Percentiles rank a stretch among this genome's conserved stretches.
These are phyloP conservation scores for Nicotiana obtusifolia DNA, from an alignment of 257 asterid genomes.

Conservation along the genomic window DNA sequence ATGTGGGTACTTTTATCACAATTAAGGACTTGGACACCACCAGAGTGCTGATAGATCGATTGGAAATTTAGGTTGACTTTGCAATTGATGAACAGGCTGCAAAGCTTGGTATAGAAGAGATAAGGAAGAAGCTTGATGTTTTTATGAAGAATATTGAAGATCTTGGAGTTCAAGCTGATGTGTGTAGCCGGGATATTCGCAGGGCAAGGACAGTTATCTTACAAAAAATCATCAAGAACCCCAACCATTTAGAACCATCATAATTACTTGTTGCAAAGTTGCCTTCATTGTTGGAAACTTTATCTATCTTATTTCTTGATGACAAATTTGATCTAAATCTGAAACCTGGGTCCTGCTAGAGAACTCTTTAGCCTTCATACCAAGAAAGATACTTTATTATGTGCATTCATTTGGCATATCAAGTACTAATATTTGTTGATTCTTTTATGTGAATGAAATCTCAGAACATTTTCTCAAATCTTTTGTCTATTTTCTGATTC, in stretches of 20 bases:
- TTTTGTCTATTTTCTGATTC: too few relatives aligned
- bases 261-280: too few relatives aligned
- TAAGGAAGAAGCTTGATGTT: constrained; percentile 57
- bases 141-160: constrained; percentile 78
- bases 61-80: constrained; percentile 70
- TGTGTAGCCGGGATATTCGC: constrained; percentile 81
- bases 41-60: constrained; percentile 48
- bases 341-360: too few relatives aligned
- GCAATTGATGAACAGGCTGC: constrained; percentile 49
- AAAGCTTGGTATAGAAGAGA: constrained; percentile 57
- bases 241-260: constrained; percentile 37
- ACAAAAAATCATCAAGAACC: constrained; percentile 77
- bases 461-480: too few relatives aligned
- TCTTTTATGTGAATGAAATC: too few relatives aligned
- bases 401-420: too few relatives aligned
- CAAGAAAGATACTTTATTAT: too few relatives aligned
- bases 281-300: too few relatives aligned
- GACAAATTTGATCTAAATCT: too few relatives aligned
- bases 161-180: constrained; percentile 77
- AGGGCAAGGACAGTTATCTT: constrained; percentile 87
- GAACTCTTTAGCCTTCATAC: too few relatives aligned
- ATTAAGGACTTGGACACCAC: constrained; percentile 84
- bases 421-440: too few relatives aligned
- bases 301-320: too few relatives aligned
- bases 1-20: constrained; percentile 68